A percentile compares a stretch with the other conserved stretches of the same genome.
Evolutionary conservation across 805 yeast species (phyloP).

Genomic region (Wickerhamiella slavikovae): DNA sequence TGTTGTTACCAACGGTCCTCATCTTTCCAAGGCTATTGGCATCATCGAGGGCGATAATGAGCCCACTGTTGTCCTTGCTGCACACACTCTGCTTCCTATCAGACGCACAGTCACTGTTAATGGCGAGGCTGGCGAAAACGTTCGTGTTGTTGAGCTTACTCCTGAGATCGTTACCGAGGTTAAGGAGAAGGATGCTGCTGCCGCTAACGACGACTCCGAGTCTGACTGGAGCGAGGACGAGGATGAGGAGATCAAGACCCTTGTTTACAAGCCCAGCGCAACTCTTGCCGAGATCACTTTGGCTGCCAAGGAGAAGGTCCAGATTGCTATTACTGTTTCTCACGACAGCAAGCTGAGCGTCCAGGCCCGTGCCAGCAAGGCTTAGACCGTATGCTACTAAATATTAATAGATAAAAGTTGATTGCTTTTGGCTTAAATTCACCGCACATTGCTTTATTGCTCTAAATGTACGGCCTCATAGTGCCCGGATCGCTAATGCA

Average conservation of each 20-base stretch:
- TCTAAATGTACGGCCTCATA: no score
- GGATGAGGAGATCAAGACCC: constrained; percentile 65
- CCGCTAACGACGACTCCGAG: constrained; percentile 30
- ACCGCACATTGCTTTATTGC: no score
- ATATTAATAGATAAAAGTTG: no score
- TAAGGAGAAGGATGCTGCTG: constrained; percentile 51
- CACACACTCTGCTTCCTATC: constrained; percentile 81
- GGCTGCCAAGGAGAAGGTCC: constrained; percentile 51
- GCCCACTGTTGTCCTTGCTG: constrained; percentile 52
- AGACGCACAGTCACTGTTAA: constrained; percentile 50
- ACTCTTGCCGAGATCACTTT: constrained; percentile 62
- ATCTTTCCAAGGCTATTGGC: constrained; percentile 69
- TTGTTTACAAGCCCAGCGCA: constrained; percentile 50
- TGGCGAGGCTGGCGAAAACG: constrained; percentile 36
- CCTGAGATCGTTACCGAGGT: constrained; percentile 72
- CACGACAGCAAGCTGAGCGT: constrained; percentile 44
- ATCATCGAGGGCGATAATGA: constrained; percentile 48
- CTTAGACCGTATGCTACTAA: neutral
- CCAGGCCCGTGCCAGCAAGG: constrained; percentile 23
- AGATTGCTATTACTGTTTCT: constrained; percentile 38
- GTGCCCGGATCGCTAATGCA: no score
- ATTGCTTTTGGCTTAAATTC: no score
- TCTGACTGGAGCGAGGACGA: constrained; percentile 28
- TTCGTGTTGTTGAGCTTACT: constrained; percentile 48
- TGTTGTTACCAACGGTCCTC: constrained; percentile 73